A percentile compares a stretch with the other conserved stretches of the same genome.
Conservation (phyloP, 495 filamentous ascomycete species). For the Glutinoglossum americanum region DNA sequence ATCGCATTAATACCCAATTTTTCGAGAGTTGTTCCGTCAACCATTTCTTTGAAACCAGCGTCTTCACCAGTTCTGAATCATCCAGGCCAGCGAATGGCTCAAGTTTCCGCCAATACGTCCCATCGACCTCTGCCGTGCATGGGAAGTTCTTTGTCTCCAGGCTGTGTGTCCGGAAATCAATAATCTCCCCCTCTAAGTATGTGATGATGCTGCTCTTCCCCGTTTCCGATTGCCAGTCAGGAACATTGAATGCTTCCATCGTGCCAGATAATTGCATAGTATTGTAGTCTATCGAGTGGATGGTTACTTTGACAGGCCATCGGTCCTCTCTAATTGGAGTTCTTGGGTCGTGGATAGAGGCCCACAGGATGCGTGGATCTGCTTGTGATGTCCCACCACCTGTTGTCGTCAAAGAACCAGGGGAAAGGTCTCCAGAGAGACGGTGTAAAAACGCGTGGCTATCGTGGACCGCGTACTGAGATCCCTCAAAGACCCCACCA, state of each 20-base stretch:
- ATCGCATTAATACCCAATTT: slow-evolving; percentile 55
- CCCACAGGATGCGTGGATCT: not conserved
- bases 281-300: slow-evolving; percentile 42
- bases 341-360: not conserved
- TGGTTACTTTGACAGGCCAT: slow-evolving; percentile 54
- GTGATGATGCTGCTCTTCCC: slow-evolving; percentile 45
- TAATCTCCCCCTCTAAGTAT: slow-evolving; percentile 56
- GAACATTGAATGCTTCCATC: slow-evolving; percentile 66
- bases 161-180: slow-evolving; percentile 47
- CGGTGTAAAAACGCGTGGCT: slow-evolving; percentile 1
- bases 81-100: slow-evolving; percentile 38
- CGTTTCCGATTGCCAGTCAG: slow-evolving; percentile 28
- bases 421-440: not conserved
- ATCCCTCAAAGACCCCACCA: slow-evolving; percentile 41
- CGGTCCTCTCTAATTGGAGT: not conserved
- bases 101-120: slow-evolving; percentile 49
- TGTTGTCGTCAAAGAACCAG: not conserved
- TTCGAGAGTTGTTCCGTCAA: slow-evolving; percentile 28
- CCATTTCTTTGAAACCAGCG: slow-evolving; percentile 35
- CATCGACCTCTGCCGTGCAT: slow-evolving; percentile 36
- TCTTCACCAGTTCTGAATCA: slow-evolving; percentile 35
- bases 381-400: not conserved
- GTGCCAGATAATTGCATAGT: slow-evolving; percentile 48
- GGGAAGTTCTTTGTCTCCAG: slow-evolving; percentile 47
- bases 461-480: slow-evolving; percentile 27